These are phyloP conservation scores for Pueraria montana DNA, from an alignment of 306 rosid genomes.

Conservation along the genomic window DNA sequence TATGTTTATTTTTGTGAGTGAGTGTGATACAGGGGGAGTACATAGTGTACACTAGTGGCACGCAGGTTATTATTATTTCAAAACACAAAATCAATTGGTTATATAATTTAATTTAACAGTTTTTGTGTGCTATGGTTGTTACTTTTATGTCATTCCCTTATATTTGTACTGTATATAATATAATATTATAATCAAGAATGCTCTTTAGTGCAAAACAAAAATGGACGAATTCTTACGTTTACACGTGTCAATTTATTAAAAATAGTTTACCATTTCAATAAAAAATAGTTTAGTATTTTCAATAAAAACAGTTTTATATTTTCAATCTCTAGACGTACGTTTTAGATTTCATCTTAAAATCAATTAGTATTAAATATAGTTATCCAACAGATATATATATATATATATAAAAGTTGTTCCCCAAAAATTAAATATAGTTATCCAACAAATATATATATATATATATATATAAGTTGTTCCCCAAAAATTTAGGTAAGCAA, in stretches of 20 bases:
- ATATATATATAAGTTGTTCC: too few species aligned
- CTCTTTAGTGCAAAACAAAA: not conserved
- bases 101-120: conserved; percentile 25
- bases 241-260: not conserved
- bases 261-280: too few species aligned
- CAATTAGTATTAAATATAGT: too few species aligned
- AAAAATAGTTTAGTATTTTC: not conserved
- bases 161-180: not conserved
- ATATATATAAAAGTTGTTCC: too few species aligned
- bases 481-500: too few species aligned
- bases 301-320: too few species aligned
- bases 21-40: conserved; percentile 42
- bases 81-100: conserved; percentile 15
- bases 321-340: too few species aligned
- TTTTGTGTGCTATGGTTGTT: not conserved
- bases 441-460: too few species aligned
- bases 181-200: not conserved
- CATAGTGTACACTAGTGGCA: conserved; percentile 47
- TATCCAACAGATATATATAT: too few species aligned
- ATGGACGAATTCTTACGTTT: not conserved
- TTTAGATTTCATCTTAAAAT: too few species aligned
- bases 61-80: conserved; percentile 14
- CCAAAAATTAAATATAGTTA: too few species aligned
- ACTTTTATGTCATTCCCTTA: not conserved
- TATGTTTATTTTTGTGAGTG: conserved; percentile 43